Percentiles rank a stretch among this genome's conserved stretches.
Evolutionary conservation across 805 yeast species (phyloP).

Genomic region (Monosporozyma siamensis): DNA sequence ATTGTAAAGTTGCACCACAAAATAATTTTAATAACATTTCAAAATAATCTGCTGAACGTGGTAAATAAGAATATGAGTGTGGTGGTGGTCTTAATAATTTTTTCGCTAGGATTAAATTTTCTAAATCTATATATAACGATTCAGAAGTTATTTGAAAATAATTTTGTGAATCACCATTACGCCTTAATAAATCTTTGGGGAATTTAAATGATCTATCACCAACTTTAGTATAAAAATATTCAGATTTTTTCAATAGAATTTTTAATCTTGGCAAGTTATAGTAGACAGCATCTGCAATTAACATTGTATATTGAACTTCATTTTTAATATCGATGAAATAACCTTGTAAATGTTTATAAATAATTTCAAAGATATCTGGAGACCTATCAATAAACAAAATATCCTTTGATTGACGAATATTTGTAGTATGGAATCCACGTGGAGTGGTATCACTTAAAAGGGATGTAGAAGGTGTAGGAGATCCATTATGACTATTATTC

Average conservation of each 20-base stretch:
- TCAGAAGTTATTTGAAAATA: conserved; percentile 58
- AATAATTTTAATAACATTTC: conserved; percentile 45
- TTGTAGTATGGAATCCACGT: not conserved
- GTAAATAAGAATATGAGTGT: conserved; percentile 40
- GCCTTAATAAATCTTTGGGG: conserved; percentile 43
- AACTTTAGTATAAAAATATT: conserved; percentile 43
- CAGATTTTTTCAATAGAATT: conserved; percentile 41
- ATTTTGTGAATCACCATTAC: conserved; percentile 68
- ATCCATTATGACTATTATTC: conserved; percentile 5
- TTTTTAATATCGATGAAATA: conserved; percentile 53
- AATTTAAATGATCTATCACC: conserved; percentile 55
- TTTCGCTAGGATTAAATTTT: conserved; percentile 30
- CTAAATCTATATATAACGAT: conserved; percentile 42
- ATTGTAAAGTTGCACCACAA: conserved; percentile 42
- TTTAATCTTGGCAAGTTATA: conserved; percentile 55
- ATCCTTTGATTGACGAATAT: not conserved
- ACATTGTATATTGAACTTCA: conserved; percentile 51
- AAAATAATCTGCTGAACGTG: conserved; percentile 47
- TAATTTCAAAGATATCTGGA: conserved; percentile 55
- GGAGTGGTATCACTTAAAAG: not conserved
- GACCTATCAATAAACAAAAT: conserved; percentile 63
- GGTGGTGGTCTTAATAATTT: conserved; percentile 72
- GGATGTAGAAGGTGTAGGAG: not conserved
- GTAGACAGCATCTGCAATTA: conserved; percentile 64
- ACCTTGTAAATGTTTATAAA: conserved; percentile 71